These are phyloP conservation scores for Metschnikowia continentalis DNA, from an alignment of 805 yeast genomes.

Conservation along the genomic window DNA sequence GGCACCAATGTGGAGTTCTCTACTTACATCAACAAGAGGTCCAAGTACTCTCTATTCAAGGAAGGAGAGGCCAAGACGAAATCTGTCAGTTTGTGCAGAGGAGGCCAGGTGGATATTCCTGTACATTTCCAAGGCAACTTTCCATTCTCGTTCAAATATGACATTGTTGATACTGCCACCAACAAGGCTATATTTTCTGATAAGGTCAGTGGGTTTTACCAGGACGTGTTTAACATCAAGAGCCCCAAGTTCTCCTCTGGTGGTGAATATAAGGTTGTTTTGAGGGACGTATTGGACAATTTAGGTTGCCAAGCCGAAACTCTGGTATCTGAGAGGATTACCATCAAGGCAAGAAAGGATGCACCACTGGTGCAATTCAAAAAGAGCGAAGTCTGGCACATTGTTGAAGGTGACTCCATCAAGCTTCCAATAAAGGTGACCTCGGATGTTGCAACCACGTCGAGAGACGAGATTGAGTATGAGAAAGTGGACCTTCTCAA, in stretches of 20 bases:
- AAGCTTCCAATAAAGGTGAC: slow-evolving; percentile 50
- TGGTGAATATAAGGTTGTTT: slow-evolving; percentile 64
- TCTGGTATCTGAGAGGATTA: slow-evolving; percentile 54
- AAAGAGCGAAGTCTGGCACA: slow-evolving; percentile 23
- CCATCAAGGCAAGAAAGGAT: slow-evolving; percentile 64
- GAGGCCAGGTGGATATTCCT: slow-evolving; percentile 37
- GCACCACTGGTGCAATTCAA: slow-evolving; percentile 49
- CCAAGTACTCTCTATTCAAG: slow-evolving; percentile 37
- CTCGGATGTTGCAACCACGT: slow-evolving; percentile 28
- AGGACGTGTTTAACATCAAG: slow-evolving; percentile 36
- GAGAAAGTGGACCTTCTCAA: slow-evolving; percentile 22
- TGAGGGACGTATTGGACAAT: slow-evolving; percentile 68
- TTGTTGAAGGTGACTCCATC: slow-evolving; percentile 60
- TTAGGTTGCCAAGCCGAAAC: slow-evolving; percentile 74
- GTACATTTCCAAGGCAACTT: slow-evolving; percentile 70
- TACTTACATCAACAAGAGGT: slow-evolving; percentile 69
- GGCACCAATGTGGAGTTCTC: slow-evolving; percentile 47
- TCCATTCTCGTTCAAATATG: slow-evolving; percentile 72
- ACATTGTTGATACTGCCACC: slow-evolving; percentile 47
- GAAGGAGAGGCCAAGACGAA: slow-evolving; percentile 13
- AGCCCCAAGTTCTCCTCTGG: slow-evolving; percentile 60
- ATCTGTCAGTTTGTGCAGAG: slow-evolving; percentile 27
- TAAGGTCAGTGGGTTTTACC: slow-evolving; percentile 25
- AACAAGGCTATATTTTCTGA: slow-evolving; percentile 23
- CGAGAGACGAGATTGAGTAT: slow-evolving; percentile 32